A percentile compares a stretch with the other conserved stretches of the same genome.
Evolutionary conservation across 495 filamentous ascomycete genomes (phyloP).

Genomic region (Aspergillus sclerotioniger): DNA sequence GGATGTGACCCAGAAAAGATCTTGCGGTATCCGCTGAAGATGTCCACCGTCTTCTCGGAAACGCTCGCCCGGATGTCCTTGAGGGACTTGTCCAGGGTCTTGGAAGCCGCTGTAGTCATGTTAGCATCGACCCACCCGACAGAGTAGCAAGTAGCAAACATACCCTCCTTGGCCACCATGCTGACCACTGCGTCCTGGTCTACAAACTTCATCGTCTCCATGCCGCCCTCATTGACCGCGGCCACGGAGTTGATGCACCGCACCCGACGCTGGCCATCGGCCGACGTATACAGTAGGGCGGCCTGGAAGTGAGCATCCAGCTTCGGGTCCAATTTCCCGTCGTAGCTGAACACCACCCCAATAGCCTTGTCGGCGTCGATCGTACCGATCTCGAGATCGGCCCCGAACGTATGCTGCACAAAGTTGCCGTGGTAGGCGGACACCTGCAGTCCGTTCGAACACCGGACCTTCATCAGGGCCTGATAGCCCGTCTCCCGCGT

Average conservation of each 20-base stretch:
- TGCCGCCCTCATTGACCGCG: slow-evolving; percentile 77
- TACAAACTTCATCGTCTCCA: slow-evolving; percentile 84
- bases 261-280: slow-evolving; percentile 83
- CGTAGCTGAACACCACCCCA: slow-evolving; percentile 89
- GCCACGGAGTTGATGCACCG: slow-evolving; percentile 92
- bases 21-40: slow-evolving; percentile 90
- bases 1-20: slow-evolving; percentile 82
- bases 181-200: slow-evolving; percentile 91
- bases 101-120: slow-evolving; percentile 60
- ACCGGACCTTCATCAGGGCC: slow-evolving; percentile 97
- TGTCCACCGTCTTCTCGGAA: slow-evolving; percentile 91
- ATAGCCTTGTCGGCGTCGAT: slow-evolving; percentile 93
- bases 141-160: slow-evolving; percentile 13
- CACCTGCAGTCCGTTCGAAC: slow-evolving; percentile 94
- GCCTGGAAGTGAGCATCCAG: slow-evolving; percentile 98
- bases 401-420: slow-evolving; percentile 87
- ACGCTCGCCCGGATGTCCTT: slow-evolving; percentile 85
- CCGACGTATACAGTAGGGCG: slow-evolving; percentile 90
- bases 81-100: slow-evolving; percentile 73
- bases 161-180: slow-evolving; percentile 85
- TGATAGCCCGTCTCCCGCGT: slow-evolving; percentile 93
- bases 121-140: not conserved
- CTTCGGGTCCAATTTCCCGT: slow-evolving; percentile 94
- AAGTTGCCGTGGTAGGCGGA: slow-evolving; percentile 95
- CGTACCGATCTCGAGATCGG: slow-evolving; percentile 91